A percentile compares a stretch with the other conserved stretches of the same genome.
Conservation (phyloP, 805 yeast species). For the Suhomyces sp. region DNA sequence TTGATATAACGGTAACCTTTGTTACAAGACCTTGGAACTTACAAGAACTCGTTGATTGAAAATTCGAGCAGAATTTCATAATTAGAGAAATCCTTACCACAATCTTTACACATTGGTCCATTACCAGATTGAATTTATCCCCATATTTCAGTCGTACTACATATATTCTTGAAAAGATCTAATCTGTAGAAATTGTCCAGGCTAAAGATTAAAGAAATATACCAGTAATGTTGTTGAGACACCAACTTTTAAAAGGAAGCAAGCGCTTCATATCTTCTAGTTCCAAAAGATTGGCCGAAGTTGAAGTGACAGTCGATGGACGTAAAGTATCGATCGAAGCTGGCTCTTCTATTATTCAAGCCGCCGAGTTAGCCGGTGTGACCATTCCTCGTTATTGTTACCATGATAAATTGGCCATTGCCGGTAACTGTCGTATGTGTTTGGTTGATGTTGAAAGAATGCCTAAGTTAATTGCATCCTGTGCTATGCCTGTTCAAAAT, state of each 20-base stretch:
- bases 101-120: not conserved
- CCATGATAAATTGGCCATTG: slow-evolving; percentile 86
- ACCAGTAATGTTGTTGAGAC: slow-evolving; percentile 5
- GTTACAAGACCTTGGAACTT: not conserved
- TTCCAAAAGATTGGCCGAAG: slow-evolving; percentile 46
- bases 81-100: not conserved
- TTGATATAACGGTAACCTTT: slow-evolving; percentile 2
- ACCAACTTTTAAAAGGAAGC: slow-evolving; percentile 10
- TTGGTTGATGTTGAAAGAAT: slow-evolving; percentile 85
- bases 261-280: slow-evolving; percentile 33
- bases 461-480: slow-evolving; percentile 85
- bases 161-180: not conserved
- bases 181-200: not conserved
- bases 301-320: slow-evolving; percentile 62
- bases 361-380: slow-evolving; percentile 88
- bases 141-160: not conserved
- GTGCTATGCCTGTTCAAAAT: slow-evolving; percentile 87
- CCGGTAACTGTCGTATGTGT: slow-evolving; percentile 94
- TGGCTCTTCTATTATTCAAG: slow-evolving; percentile 85
- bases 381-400: slow-evolving; percentile 86
- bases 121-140: not conserved
- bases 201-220: not conserved
- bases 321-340: slow-evolving; percentile 74
- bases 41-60: not conserved
- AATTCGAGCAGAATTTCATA: not conserved